Evolutionary conservation across 129 eudicot species (phyloP).

Genomic region (Lactuca saligna): DNA sequence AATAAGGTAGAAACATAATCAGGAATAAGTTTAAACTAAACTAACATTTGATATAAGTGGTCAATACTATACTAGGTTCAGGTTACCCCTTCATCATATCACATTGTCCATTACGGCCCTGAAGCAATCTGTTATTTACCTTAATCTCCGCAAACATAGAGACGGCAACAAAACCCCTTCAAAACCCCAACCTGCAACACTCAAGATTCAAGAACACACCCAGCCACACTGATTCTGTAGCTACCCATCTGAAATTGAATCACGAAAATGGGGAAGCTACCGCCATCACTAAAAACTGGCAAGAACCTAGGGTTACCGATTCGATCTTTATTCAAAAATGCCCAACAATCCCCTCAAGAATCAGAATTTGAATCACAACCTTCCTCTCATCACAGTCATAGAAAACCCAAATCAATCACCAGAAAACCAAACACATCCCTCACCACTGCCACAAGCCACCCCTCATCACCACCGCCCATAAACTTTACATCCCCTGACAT

Average conservation of each 20-base stretch:
- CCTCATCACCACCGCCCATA: slow-evolving; percentile 33
- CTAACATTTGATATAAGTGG: no score
- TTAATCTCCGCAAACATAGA: not conserved
- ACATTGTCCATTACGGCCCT: not conserved
- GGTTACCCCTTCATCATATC: not conserved
- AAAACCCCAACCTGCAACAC: slow-evolving; percentile 5
- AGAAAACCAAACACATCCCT: slow-evolving; percentile 23
- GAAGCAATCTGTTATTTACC: not conserved
- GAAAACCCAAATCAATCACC: slow-evolving; percentile 27
- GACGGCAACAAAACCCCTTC: not conserved
- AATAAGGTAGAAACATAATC: no score
- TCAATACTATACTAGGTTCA: no score
- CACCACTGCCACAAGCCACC: slow-evolving; percentile 4
- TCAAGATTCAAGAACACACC: slow-evolving; percentile 5
- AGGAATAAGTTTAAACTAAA: no score
- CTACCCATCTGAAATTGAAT: not conserved
- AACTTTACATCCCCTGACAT: slow-evolving; percentile 50
- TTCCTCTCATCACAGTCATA: slow-evolving; percentile 14
- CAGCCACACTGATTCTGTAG: not conserved
- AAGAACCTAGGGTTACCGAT: slow-evolving; percentile 30
- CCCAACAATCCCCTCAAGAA: slow-evolving; percentile 21
- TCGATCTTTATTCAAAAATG: slow-evolving; percentile 14
- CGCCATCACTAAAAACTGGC: slow-evolving; percentile 38
- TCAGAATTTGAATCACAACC: slow-evolving; percentile 9
- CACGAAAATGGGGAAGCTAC: slow-evolving; percentile 59